Percentiles rank a stretch among this genome's conserved stretches.
Conservation (phyloP, 225 moss, liverwort and hornwort genomes). For the Pseudoscleropodium purum region DNA sequence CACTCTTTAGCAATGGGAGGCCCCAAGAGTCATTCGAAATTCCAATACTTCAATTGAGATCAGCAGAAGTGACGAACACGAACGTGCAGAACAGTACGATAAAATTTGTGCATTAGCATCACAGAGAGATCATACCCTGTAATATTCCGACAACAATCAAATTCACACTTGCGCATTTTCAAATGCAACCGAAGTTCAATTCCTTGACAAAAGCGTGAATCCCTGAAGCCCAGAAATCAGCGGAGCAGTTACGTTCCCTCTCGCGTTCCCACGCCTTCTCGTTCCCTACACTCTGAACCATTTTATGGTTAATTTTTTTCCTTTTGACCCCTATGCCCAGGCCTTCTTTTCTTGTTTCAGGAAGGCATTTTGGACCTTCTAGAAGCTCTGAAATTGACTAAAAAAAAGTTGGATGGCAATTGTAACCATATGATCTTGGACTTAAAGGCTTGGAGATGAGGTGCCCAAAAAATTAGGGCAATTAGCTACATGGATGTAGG, state of each 20-base stretch:
- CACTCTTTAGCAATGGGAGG: neutral
- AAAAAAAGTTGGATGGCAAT: too few species aligned
- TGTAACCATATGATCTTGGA: neutral
- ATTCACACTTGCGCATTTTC: neutral
- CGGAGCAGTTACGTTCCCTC: neutral
- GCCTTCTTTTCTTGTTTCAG: neutral
- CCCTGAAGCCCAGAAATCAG: neutral
- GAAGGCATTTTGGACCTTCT: neutral
- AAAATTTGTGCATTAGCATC: neutral
- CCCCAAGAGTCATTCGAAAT: neutral
- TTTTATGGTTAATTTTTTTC: neutral
- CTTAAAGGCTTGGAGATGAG: neutral
- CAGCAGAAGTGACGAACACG: neutral
- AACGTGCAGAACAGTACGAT: neutral
- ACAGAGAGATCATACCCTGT: neutral
- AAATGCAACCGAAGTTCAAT: neutral
- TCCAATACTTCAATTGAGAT: neutral
- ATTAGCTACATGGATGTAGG: rapidly evolving
- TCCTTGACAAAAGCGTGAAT: neutral
- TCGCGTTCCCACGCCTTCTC: neutral
- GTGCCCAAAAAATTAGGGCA: neutral
- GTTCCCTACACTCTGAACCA: neutral
- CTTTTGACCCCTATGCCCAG: too few species aligned
- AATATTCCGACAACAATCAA: neutral
- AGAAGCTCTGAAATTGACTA: neutral